These are phyloP conservation scores for Lentinula detonsa DNA, from an alignment of 768 basidiomycete genomes.

Conservation along the genomic window DNA sequence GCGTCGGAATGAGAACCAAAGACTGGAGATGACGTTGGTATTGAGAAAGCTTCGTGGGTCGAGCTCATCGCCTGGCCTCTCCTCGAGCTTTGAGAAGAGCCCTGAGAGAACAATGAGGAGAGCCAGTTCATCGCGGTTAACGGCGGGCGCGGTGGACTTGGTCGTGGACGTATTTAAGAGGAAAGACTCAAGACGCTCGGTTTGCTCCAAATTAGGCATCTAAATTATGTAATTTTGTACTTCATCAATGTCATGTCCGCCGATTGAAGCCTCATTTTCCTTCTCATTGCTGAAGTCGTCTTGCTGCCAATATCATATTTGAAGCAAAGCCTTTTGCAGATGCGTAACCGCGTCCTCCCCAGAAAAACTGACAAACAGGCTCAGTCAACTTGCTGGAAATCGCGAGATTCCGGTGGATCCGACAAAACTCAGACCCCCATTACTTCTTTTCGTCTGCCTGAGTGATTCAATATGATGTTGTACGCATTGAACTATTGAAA, in stretches of 20 bases:
- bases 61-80: conserved; percentile 66
- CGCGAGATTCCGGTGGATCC: too few relatives aligned
- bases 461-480: too few relatives aligned
- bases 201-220: neutral
- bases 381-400: too few relatives aligned
- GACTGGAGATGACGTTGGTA: conserved; percentile 68
- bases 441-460: too few relatives aligned
- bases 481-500: too few relatives aligned
- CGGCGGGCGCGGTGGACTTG: neutral
- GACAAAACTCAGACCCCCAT: too few relatives aligned
- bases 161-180: conserved; percentile 1
- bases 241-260: neutral
- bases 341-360: neutral
- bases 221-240: neutral
- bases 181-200: neutral
- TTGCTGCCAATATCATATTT: neutral
- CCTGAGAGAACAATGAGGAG: conserved; percentile 54
- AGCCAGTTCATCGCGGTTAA: conserved; percentile 63
- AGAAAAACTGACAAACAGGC: neutral
- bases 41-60: conserved; percentile 85
- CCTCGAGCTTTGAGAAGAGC: conserved; percentile 40
- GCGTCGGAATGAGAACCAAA: conserved; percentile 49
- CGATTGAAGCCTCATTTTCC: neutral
- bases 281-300: neutral
- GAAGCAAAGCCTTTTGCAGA: neutral